phyloP scores from a whole-genome alignment of 2,329 filamentous ascomycete species.

The Hyphodiscus sp. region DNA sequence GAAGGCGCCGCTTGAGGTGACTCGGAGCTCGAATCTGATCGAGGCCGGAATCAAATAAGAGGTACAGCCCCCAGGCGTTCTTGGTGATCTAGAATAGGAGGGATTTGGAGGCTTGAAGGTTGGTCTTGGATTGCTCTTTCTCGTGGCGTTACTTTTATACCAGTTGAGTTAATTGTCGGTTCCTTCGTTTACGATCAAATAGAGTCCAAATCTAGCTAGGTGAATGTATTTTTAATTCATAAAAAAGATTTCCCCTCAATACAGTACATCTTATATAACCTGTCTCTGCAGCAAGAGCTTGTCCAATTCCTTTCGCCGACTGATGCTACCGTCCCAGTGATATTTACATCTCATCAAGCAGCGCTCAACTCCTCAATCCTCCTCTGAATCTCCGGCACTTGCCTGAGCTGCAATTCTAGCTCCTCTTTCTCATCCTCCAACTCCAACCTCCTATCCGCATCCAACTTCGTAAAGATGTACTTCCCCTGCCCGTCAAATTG shows the following conservation, averaged over 20 bases:
- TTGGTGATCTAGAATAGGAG: too few species aligned
- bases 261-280: too few species aligned
- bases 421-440: slow-evolving; percentile 97
- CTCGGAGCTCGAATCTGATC: too few species aligned
- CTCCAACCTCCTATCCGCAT: slow-evolving; percentile 76
- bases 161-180: background rate
- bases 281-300: background rate
- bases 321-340: background rate
- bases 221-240: too few species aligned
- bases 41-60: too few species aligned
- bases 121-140: background rate
- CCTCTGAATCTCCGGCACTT: slow-evolving; percentile 82
- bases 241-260: too few species aligned
- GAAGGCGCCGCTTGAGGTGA: too few species aligned
- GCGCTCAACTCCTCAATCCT: slow-evolving; percentile 72
- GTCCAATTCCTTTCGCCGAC: background rate
- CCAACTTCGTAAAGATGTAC: slow-evolving; percentile 82
- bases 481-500: slow-evolving; percentile 95
- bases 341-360: slow-evolving; percentile 8
- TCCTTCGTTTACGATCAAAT: background rate
- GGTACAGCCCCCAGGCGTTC: too few species aligned
- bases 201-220: too few species aligned
- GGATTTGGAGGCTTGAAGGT: too few species aligned
- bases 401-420: slow-evolving; percentile 74
- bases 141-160: background rate